Evolutionary conservation across 2,329 filamentous ascomycete genomes (phyloP).

Genomic region (Pseudopyrenochaeta lycopersici): DNA sequence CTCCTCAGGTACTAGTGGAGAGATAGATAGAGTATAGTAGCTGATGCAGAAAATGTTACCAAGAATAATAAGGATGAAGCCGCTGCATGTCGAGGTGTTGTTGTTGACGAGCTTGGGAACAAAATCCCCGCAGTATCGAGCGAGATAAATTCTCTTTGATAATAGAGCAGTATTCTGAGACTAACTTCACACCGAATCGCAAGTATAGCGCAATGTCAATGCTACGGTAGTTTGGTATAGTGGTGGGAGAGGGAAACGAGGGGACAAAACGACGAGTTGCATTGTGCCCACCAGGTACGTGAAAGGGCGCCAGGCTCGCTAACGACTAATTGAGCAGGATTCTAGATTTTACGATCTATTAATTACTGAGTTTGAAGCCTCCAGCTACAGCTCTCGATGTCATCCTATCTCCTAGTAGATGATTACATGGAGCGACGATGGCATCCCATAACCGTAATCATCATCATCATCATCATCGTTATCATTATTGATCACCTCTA

Average conservation of each 20-base stretch:
- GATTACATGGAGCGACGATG: too few species aligned
- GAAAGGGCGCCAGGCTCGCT: too few species aligned
- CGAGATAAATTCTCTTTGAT: constrained; percentile 20
- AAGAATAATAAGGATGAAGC: constrained; percentile 47
- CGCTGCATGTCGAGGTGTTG: constrained; percentile 39
- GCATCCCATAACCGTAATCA: too few species aligned
- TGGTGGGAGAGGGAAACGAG: not conserved
- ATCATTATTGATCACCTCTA: too few species aligned
- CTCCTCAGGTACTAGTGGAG: constrained; percentile 37
- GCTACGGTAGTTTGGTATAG: constrained; percentile 47
- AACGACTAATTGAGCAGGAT: too few species aligned
- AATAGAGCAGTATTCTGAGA: constrained; percentile 50
- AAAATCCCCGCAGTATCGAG: constrained; percentile 10
- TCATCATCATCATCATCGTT: too few species aligned
- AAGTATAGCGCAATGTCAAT: constrained; percentile 53
- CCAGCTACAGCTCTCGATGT: too few species aligned
- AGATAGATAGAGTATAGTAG: constrained; percentile 50
- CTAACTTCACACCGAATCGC: constrained; percentile 50
- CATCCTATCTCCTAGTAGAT: too few species aligned
- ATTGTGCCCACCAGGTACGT: too few species aligned
- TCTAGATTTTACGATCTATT: too few species aligned
- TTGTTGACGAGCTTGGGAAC: constrained; percentile 28
- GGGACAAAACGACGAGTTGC: not conserved
- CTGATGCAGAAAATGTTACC: constrained; percentile 56
- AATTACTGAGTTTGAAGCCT: too few species aligned